Evolutionary conservation across 345 rosid genomes (phyloP).

Genomic region (Rhizophora apiculata): DNA sequence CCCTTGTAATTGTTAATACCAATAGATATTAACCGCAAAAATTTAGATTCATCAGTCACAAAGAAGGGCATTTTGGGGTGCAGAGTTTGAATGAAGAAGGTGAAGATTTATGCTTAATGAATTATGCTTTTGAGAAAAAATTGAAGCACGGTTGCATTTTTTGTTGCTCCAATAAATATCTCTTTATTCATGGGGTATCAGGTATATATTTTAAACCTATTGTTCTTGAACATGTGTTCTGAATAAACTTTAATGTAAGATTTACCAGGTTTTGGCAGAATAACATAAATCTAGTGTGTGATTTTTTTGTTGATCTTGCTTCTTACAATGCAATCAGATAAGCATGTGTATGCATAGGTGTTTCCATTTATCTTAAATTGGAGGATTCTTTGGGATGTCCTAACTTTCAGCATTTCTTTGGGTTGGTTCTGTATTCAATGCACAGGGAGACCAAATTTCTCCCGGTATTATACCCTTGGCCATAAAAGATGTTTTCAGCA

Average conservation of each 20-base stretch:
- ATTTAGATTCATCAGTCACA: not conserved
- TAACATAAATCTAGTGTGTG: too few species aligned
- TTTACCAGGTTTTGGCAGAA: too few species aligned
- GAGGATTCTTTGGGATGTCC: not conserved
- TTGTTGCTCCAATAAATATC: too few species aligned
- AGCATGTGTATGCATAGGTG: too few species aligned
- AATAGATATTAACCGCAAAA: not conserved
- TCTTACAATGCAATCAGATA: too few species aligned
- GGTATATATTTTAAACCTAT: too few species aligned
- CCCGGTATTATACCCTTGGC: conserved; percentile 99
- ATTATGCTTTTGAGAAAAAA: not conserved
- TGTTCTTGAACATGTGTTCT: too few species aligned
- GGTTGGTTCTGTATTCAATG: conserved; percentile 11
- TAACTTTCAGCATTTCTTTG: not conserved
- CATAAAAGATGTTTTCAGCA: conserved; percentile 96
- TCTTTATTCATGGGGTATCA: too few species aligned
- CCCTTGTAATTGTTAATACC: not conserved
- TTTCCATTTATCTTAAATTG: not conserved
- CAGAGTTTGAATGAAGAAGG: conserved; percentile 5
- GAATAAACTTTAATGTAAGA: too few species aligned
- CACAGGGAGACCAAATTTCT: conserved; percentile 91
- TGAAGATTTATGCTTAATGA: not conserved
- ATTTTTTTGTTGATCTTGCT: too few species aligned
- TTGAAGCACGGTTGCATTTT: too few species aligned
- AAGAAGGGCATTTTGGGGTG: not conserved